phyloP scores from a whole-genome alignment of 192 early-diverging fungal species.

The Backusella circina region DNA sequence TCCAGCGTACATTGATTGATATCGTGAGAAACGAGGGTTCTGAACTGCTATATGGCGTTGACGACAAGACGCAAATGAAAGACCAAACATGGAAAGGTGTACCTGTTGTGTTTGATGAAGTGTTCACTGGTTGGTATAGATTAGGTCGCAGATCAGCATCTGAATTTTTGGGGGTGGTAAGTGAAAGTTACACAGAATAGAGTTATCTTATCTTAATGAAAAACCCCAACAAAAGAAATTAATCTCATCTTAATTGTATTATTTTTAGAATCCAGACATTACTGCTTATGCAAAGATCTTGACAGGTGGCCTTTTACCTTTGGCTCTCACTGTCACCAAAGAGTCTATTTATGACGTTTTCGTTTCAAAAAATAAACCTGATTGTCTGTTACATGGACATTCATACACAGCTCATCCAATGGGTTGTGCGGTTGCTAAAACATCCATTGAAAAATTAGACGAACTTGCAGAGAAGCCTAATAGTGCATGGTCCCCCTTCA shows the following conservation, averaged over 20 bases:
- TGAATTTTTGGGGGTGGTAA: conserved; percentile 58
- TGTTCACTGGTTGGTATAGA: conserved; percentile 72
- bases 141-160: conserved; percentile 56
- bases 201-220: not conserved
- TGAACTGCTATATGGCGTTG: conserved; percentile 24
- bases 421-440: conserved; percentile 68
- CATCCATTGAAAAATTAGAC: conserved; percentile 49
- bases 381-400: conserved; percentile 79
- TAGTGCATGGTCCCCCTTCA: conserved; percentile 22
- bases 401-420: conserved; percentile 82
- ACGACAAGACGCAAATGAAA: not conserved
- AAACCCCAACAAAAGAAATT: conserved; percentile 1
- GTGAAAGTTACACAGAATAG: conserved; percentile 5
- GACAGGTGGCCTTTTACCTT: conserved; percentile 72
- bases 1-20: conserved; percentile 63
- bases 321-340: conserved; percentile 64
- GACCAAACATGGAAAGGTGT: conserved; percentile 44
- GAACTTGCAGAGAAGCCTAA: conserved; percentile 26
- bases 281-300: conserved; percentile 72
- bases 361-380: conserved; percentile 54
- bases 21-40: conserved; percentile 39
- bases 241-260: conserved; percentile 16
- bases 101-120: conserved; percentile 81
- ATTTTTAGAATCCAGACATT: conserved; percentile 61
- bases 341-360: conserved; percentile 67